Evolutionary conservation across 306 rosid genomes (phyloP), one percentile per base, ranked within the genome.

Genomic region (Pyrus communis): DNA sequence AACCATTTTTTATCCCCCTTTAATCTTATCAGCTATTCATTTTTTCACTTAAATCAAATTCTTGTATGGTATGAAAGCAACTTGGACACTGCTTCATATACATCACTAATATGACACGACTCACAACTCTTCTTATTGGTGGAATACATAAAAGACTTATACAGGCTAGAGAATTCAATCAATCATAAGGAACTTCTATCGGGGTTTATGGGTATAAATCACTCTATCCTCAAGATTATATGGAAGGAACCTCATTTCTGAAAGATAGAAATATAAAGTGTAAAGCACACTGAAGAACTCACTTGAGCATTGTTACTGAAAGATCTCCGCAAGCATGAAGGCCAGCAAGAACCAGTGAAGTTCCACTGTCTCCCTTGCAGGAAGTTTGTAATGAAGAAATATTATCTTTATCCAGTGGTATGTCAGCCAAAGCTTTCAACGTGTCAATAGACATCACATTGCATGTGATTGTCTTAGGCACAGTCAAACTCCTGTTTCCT

Each of bases 291-390:
- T 76, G 75, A 72, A 49, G 60, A 77, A 82, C 96, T 91, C 69
- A 90, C 98, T 87, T 91, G 69, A 92, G 92, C 93, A 92, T 92
- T 54, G 85, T 92, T 57, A 89, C 95, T 3, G 98, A 92, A 78
- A 94, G 97, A 86, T 92, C 98, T 54, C 98, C 98, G 69, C 97
- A 94, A 77, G 98, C 97, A 87, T 95, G 98, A 85, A 95, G 97
- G 49, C 98, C 98, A 70, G 95, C 96, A 79, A 94, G 93, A 80
- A 92, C 92, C 74, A 83, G 71, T 57, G 92, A 85, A 72, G 84
- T 69, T 46, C 75, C 88, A 64, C 73, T 45, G 70, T 79, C 78
- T 43, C 76, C 79, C 72, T 51, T 52, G 78, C 81, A 42, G 38
- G 75, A 80, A 57, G 82, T 40, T 77, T 73, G 79, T 69, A 49